Evolutionary conservation across 148 eudicot genomes (phyloP).

Genomic region (Beta vulgaris): DNA sequence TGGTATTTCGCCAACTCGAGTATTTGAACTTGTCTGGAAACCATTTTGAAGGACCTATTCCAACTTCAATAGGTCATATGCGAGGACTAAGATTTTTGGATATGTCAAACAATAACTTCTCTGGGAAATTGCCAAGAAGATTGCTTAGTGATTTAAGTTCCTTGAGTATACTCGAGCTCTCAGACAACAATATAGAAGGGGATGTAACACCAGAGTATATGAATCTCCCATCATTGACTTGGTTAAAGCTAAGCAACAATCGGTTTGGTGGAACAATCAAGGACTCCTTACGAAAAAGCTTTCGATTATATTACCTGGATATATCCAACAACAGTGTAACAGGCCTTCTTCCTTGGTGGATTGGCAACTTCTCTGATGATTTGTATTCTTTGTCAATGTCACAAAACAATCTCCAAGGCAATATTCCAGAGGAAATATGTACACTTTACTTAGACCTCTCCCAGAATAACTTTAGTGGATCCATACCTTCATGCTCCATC

Average conservation of each 20-base stretch:
- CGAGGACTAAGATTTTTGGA: neutral
- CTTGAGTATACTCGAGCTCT: neutral
- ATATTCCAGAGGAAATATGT: slow-evolving; percentile 7
- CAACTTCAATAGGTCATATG: slow-evolving; percentile 14
- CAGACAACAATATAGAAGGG: slow-evolving; percentile 12
- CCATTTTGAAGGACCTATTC: slow-evolving; percentile 14
- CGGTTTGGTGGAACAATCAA: slow-evolving; percentile 16
- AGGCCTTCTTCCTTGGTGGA: slow-evolving; percentile 5
- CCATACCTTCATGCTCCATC: slow-evolving; percentile 11
- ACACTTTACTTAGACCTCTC: slow-evolving; percentile 12
- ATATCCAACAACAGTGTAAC: slow-evolving; percentile 16
- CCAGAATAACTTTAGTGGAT: slow-evolving; percentile 12
- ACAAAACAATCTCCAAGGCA: slow-evolving; percentile 13
- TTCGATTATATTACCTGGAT: neutral
- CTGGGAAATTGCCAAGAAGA: neutral
- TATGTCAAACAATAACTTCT: slow-evolving; percentile 12
- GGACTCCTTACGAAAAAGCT: neutral
- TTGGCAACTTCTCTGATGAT: neutral
- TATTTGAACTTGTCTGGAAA: neutral
- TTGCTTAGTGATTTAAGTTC: neutral
- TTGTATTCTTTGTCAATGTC: neutral
- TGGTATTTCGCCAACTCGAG: neutral
- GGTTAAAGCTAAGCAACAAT: slow-evolving; percentile 7
- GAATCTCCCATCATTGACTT: neutral
- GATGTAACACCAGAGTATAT: slow-evolving; percentile 15